Evolutionary conservation across 192 early-diverging fungal species (phyloP).

Genomic region (Dissophora globulifera): DNA sequence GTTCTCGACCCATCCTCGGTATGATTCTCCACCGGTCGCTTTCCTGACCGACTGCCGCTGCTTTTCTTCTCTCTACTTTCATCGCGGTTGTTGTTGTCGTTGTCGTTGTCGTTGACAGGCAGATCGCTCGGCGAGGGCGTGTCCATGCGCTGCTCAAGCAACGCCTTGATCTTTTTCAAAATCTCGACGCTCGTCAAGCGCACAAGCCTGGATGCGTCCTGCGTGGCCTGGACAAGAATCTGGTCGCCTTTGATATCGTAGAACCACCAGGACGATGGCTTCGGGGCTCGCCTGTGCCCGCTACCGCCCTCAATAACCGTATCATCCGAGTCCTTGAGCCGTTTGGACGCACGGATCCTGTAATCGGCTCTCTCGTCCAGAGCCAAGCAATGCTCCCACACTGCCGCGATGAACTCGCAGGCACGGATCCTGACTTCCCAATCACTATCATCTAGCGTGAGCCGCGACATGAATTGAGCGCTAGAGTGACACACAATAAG

Average conservation of each 20-base stretch:
- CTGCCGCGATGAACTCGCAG: constrained; percentile 57
- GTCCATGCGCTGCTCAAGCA: constrained; percentile 20
- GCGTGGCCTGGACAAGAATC: constrained; percentile 50
- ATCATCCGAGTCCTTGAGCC: constrained; percentile 20
- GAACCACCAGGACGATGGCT: constrained; percentile 50
- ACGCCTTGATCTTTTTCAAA: constrained; percentile 24
- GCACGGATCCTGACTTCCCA: constrained; percentile 61
- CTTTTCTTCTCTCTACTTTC: too few species aligned
- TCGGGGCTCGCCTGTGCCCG: neutral
- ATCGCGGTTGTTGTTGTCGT: too few species aligned
- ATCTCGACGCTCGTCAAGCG: constrained; percentile 43
- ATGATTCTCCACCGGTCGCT: neutral
- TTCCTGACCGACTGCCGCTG: neutral
- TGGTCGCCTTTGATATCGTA: constrained; percentile 58
- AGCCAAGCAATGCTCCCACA: constrained; percentile 58
- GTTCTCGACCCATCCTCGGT: neutral
- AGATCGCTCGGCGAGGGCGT: too few species aligned
- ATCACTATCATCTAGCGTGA: constrained; percentile 62
- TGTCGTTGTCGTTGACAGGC: too few species aligned
- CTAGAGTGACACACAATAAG: too few species aligned
- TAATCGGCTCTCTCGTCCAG: constrained; percentile 31
- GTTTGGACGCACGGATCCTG: constrained; percentile 34
- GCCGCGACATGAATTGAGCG: constrained; percentile 42
- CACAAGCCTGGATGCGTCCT: constrained; percentile 40
- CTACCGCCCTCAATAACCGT: neutral